Conservation (phyloP, 2,329 filamentous ascomycete species). For the Orbilia javanica region DNA sequence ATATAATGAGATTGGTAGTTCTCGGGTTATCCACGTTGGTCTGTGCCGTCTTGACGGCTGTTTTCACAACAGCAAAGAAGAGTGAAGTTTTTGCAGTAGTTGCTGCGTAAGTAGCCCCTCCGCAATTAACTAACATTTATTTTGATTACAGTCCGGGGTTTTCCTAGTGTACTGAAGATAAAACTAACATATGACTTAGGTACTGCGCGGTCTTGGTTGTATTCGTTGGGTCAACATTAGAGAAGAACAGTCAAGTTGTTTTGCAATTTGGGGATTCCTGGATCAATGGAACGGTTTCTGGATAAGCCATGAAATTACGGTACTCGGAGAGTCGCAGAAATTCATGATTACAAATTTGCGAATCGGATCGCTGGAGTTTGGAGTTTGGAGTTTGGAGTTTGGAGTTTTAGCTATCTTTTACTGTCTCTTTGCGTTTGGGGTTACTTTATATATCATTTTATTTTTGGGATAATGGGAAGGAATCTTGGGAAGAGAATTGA, state of each 20-base stretch:
- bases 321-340: background rate
- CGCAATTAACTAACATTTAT: background rate
- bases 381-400: no score
- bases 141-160: background rate
- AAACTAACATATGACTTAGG: background rate
- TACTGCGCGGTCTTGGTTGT: constrained; percentile 53
- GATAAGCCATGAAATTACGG: background rate
- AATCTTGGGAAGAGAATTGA: no score
- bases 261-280: constrained; percentile 20
- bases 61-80: constrained; percentile 44
- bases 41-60: constrained; percentile 28
- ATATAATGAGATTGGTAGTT: constrained; percentile 17
- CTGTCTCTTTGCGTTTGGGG: no score
- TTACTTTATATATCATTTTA: no score
- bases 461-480: no score
- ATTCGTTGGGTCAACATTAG: constrained; percentile 42
- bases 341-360: background rate
- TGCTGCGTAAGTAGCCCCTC: constrained; percentile 37
- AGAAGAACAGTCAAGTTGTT: constrained; percentile 13
- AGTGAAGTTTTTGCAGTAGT: constrained; percentile 43
- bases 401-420: no score
- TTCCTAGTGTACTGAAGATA: background rate
- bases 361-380: background rate
- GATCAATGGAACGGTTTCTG: constrained; percentile 39
- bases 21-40: constrained; percentile 22